Conservation (phyloP, 441 rosid species). For the Syzygium syzygioides region DNA sequence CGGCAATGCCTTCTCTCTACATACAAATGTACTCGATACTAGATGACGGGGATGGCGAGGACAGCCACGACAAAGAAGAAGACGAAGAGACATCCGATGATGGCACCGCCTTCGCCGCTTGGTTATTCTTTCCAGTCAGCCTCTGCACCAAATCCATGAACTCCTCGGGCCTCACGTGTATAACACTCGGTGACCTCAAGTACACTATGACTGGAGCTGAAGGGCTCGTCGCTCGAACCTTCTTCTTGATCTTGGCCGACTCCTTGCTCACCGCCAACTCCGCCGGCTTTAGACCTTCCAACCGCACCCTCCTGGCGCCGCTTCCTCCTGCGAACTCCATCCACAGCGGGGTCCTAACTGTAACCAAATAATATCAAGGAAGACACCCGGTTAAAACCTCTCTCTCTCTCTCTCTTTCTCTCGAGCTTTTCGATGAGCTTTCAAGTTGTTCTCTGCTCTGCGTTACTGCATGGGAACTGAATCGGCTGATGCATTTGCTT, state of each 20-base stretch:
- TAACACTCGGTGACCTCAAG: conserved; percentile 1
- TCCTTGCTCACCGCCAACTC: not conserved
- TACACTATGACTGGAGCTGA: not conserved
- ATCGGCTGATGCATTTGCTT: not conserved
- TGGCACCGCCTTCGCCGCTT: not conserved
- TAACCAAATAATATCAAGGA: not conserved
- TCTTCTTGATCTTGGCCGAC: not conserved
- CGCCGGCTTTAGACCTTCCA: not conserved
- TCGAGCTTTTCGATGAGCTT: not conserved
- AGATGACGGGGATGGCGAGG: not conserved
- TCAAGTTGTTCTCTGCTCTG: not conserved
- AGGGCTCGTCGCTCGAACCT: not conserved
- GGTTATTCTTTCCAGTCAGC: not conserved
- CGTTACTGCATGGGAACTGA: not conserved
- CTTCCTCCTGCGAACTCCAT: not conserved
- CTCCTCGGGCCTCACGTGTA: conserved; percentile 5
- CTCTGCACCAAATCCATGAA: conserved; percentile 1
- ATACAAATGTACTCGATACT: not conserved
- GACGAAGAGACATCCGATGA: not conserved
- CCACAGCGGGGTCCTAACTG: not conserved
- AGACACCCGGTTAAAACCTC: not conserved
- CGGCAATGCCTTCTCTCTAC: not conserved
- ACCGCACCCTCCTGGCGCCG: not conserved
- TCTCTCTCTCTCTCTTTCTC: not conserved
- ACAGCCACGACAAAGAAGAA: not conserved